Evolutionary conservation across 2,329 filamentous ascomycete genomes (phyloP), one percentile per base, ranked within the genome.

Genomic region (Trichoderma sp.): DNA sequence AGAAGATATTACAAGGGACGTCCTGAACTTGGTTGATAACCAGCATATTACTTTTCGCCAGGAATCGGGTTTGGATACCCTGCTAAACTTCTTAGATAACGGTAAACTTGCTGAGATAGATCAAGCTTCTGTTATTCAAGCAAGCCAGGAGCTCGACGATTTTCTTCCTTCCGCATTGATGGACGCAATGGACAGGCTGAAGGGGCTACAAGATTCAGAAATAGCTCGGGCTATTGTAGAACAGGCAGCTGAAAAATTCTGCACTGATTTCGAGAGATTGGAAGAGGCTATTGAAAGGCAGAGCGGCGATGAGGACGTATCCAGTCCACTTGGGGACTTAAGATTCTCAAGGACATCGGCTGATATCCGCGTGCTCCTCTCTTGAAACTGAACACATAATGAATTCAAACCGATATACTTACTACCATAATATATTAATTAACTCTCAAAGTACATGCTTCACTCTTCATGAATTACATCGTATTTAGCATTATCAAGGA

Each of bases 151-250:
- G 56, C 87, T 99, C 7, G 97, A 99, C 81, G 92, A 95, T 76
- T 99, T 98, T 85, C 87, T 99, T 29, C 95, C 97, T 0, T 97
- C 95, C 1, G 97, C 96, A 3, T 88, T 98, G 35, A 96, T 98
- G 88, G 97, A 99, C 82, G 95, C 95, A 3, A 91, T 94, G 79
- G 93, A 97, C 68, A 94, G 95, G 76, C 84, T 98, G 31, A 93
- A 92, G 78, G 87, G 90, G 59, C 85, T 99, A 1, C 91, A 93
- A 77, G 93, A 94, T 80, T 90, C 93, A 1, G 88, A 88, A 12
- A 85, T 97, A 75, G 93, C 93, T 16, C 90, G 94, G 65, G 88
- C 92, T 64, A 90, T 98, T 66, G 97, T 94, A 0, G 94, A 97
- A 79, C 91, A 93, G 78, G 96, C 95, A 0, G 94, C 95, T 0